Base-by-base conservation (phyloP, 164 flowering plant genomes). In the Aristolochia fimbriata region DNA sequence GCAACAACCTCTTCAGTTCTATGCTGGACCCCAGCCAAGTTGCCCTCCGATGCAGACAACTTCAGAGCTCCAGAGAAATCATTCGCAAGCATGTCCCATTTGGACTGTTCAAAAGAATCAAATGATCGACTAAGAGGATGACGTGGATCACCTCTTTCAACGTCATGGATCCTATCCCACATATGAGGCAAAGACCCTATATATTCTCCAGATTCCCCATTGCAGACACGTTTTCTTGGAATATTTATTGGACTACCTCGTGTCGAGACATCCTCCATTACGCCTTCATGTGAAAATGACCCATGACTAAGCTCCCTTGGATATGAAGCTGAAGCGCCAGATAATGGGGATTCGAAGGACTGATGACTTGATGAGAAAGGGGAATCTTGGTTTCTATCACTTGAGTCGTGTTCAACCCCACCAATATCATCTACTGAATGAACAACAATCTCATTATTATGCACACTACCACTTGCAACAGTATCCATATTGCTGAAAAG, bases 161-260 rank as follows among this genome's bases (percentile, higher is more conserved):
- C 56, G 57, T 62, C 70, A 55, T 66, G 62, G 55, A 57, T 56
- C 47, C 48, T 62, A 55, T 74, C 69, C 76, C 74, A 61, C 70
- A 80, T 62, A 68, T 47, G 80, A 16, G 93, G 96, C 65, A 86
- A 64, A 55, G 93, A 87, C 65, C 71, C 75, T 37, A 57, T 74
- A 68, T 62, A 47, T 61, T 70, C 46, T 12, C 30, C 72, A 59
- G 64, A 61, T 51, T 71, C 69, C 49, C 24, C 68, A 59, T 55
- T 59, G 66, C 55, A 58, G 25, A 47, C 47, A 51, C 57, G 63
- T 61, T 45, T 57, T 67, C 63, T 66, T 21, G 65, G 70, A 58
- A 87, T 79, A 61, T 37, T 54, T 22, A 81, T 72, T 24, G 86
- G 75, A 48, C 59, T 64, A n/a, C 85, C 70, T 33, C 12, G 15